Evolutionary conservation across 2,329 filamentous ascomycete genomes (phyloP), one percentile per base, ranked within the genome.

Genomic region (Lachnellula suecica): DNA sequence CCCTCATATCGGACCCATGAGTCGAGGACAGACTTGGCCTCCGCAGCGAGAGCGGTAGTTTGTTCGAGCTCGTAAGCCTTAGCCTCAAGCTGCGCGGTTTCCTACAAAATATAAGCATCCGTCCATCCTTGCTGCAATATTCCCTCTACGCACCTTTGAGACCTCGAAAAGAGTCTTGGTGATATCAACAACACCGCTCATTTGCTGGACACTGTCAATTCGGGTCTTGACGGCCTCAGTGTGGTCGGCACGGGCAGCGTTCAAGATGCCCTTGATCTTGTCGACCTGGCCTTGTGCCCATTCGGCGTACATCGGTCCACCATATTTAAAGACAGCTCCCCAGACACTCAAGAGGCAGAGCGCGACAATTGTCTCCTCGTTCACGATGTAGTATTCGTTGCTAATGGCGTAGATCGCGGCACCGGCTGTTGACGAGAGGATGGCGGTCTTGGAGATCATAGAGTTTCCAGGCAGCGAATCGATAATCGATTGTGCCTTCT

Each of bases 361-460:
- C 63, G 90, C 89, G 70, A 96, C 89, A 71, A 99, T 89, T 60
- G 92, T 89, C 82, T 99, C 94, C 83, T 99, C 94, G 80, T 99
- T 99, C 77, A 99, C 83, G 72, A 99, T 91, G 78, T 97, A 97
- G 81, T 97, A 91, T 84, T 99, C 94, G 79, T 96, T 99, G 86
- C 89, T 95, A 78, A 99, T 91, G 70, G 91, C 94, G 72, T 94
- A 96, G 74, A 96, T 83, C 69, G 89, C 92, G 66, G 96, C 76
- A 77, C 89, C 93, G 69, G 94, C 90, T 62, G 88, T 87, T 67
- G 91, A 92, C 70, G 93, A 97, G 69, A 99, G 88, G 72, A 97
- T 93, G 69, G 94, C 94, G 65, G 91, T 91, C 87, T 99, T 99
- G 75, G 91, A 95, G 71, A 96, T 79, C 62, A 97, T 80, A 70